Conservation (phyloP, 176 grass and related monocot genomes). For the Rhynchospora tenuis region DNA sequence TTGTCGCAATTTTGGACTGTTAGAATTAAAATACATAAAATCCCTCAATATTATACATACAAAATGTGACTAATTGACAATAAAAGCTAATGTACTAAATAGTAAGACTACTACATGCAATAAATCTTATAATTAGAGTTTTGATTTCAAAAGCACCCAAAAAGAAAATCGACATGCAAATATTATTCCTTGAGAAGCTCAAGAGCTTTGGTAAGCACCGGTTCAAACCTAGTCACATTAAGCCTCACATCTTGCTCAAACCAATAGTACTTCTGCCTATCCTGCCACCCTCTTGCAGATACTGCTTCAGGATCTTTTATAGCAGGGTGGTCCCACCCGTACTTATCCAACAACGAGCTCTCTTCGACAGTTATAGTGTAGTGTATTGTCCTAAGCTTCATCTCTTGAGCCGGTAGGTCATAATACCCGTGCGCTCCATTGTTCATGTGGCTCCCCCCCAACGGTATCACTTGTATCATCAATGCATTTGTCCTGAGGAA, state of each 20-base stretch:
- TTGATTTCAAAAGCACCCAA: neutral
- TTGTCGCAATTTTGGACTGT: no score
- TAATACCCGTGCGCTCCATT: constrained; percentile 28
- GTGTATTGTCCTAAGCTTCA: constrained; percentile 39
- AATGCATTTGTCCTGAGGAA: constrained; percentile 46
- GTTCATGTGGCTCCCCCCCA: constrained; percentile 50
- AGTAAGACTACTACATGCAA: no score
- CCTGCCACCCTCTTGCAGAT: constrained; percentile 34
- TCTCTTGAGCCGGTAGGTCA: constrained; percentile 38
- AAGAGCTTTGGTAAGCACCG: constrained; percentile 33
- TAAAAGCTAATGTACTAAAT: no score
- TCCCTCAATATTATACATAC: no score
- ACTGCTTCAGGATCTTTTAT: constrained; percentile 42
- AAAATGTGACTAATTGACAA: no score
- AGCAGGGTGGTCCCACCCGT: constrained; percentile 37
- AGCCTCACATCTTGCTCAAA: constrained; percentile 57
- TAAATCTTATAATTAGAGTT: neutral
- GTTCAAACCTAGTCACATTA: constrained; percentile 53
- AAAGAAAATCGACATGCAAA: neutral
- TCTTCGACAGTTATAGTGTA: constrained; percentile 48
- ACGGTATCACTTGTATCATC: constrained; percentile 62
- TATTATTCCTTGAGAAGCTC: constrained; percentile 25
- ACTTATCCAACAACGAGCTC: constrained; percentile 57
- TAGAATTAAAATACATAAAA: no score
- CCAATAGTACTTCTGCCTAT: constrained; percentile 50